Conservation (phyloP, 1,284 basidiomycete genomes). For the Bondarzewia mesenterica region DNA sequence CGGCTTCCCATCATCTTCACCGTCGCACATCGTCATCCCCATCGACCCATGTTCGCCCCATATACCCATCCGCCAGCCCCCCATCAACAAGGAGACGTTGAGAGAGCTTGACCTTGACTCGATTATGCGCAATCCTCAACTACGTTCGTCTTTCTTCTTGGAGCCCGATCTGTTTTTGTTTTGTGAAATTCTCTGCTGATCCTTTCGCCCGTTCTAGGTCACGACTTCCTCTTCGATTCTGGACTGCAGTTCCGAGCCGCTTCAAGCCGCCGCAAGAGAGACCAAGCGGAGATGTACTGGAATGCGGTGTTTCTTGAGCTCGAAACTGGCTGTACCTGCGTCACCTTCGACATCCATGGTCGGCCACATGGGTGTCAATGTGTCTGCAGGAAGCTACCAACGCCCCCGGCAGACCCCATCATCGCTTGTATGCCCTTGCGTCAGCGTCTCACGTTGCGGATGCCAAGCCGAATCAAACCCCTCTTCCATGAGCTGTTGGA, state of each 20-base stretch:
- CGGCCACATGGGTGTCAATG: slow-evolving; percentile 42
- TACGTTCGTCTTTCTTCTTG: slow-evolving; percentile 55
- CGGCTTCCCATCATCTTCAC: neutral
- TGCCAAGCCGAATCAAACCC: slow-evolving; percentile 68
- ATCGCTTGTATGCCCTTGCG: slow-evolving; percentile 36
- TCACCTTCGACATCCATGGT: slow-evolving; percentile 58
- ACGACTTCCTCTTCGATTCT: slow-evolving; percentile 86
- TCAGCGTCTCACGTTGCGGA: slow-evolving; percentile 48
- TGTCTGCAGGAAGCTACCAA: slow-evolving; percentile 28
- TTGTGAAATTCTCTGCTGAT: slow-evolving; percentile 3
- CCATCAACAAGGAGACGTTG: slow-evolving; percentile 78
- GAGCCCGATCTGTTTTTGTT: slow-evolving; percentile 3
- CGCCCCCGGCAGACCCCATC: slow-evolving; percentile 32
- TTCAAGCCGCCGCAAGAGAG: slow-evolving; percentile 64
- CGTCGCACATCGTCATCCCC: slow-evolving; percentile 25
- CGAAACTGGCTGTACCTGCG: slow-evolving; percentile 77
- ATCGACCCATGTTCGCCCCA: slow-evolving; percentile 50
- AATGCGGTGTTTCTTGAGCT: slow-evolving; percentile 73
- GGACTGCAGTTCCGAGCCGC: slow-evolving; percentile 69
- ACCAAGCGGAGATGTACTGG: slow-evolving; percentile 81
- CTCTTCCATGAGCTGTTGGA: slow-evolving; percentile 75
- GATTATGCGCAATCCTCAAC: slow-evolving; percentile 84
- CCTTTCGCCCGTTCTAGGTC: slow-evolving; percentile 39
- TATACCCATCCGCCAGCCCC: slow-evolving; percentile 64
- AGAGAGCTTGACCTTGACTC: slow-evolving; percentile 81